phyloP scores from a whole-genome alignment of 257 asterid species.

The Echites panduratus region DNA sequence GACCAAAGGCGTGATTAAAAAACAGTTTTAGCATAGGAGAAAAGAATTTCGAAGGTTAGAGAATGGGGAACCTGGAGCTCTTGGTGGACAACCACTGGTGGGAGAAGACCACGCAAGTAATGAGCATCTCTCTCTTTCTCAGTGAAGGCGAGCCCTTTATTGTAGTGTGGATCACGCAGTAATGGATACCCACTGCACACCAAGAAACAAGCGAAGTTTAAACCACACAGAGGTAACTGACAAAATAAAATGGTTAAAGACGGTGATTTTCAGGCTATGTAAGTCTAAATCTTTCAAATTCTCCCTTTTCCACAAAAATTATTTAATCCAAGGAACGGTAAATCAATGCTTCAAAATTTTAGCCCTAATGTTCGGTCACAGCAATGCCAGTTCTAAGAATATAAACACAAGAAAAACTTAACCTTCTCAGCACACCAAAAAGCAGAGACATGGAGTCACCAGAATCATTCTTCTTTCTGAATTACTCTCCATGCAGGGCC shows the following conservation, averaged over 20 bases:
- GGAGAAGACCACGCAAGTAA: slow-evolving; percentile 95
- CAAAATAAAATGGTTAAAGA: not conserved
- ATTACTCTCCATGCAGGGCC: not conserved
- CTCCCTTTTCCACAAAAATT: not conserved
- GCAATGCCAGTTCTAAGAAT: not conserved
- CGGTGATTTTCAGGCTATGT: not conserved
- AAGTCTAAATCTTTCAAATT: not conserved
- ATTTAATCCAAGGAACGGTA: not conserved
- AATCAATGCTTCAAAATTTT: not conserved
- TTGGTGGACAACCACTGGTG: slow-evolving; percentile 74
- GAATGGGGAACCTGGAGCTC: slow-evolving; percentile 61
- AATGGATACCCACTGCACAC: slow-evolving; percentile 79
- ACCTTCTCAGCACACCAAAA: not conserved
- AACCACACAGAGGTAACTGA: not conserved
- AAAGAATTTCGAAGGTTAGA: not conserved
- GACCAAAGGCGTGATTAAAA: slow-evolving; percentile 1
- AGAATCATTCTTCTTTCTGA: not conserved
- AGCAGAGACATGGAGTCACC: not conserved
- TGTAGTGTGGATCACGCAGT: slow-evolving; percentile 96
- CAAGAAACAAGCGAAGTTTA: slow-evolving; percentile 11
- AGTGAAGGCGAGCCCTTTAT: slow-evolving; percentile 90
- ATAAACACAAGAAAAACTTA: not conserved
- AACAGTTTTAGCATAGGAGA: not conserved
- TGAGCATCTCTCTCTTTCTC: slow-evolving; percentile 95
- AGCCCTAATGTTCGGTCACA: not conserved